A percentile compares a stretch with the other conserved stretches of the same genome.
Evolutionary conservation across 2,329 filamentous ascomycete species (phyloP).

Genomic region (Talaromyces rugulosus): DNA sequence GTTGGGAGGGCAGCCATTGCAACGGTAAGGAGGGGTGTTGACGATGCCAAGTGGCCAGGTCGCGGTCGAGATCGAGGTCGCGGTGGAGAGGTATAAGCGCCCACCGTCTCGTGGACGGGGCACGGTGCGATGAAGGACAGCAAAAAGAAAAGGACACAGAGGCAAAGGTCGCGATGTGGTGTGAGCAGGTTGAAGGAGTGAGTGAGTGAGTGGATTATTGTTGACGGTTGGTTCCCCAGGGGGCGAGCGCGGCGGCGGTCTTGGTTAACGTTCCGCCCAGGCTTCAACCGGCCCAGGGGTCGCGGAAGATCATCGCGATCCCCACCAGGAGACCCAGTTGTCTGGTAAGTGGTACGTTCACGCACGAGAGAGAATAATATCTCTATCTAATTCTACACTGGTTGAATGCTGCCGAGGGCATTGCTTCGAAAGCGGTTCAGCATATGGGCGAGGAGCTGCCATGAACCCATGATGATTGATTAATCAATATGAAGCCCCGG

Average conservation of each 20-base stretch:
- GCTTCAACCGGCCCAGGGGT: background rate
- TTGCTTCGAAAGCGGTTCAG: background rate
- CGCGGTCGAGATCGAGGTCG: background rate
- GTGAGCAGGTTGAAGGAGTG: background rate
- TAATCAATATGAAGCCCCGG: background rate
- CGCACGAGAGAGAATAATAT: background rate
- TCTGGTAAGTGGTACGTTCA: background rate
- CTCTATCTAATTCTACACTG: background rate
- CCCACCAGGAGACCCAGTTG: background rate
- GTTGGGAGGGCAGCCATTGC: conserved; percentile 16
- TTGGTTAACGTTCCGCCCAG: background rate
- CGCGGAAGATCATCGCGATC: background rate
- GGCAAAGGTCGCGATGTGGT: background rate
- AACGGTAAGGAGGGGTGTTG: background rate
- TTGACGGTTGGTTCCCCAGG: background rate
- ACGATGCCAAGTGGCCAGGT: background rate
- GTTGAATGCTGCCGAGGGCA: background rate
- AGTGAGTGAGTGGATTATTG: background rate
- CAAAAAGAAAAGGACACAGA: background rate
- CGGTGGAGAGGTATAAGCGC: background rate
- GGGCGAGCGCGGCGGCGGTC: background rate
- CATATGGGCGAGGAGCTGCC: too few relatives aligned
- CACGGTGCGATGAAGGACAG: background rate
- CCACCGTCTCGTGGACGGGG: conserved; percentile 12
- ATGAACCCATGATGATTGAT: too few relatives aligned